Base-by-base conservation (phyloP, 257 asterid species). In the Fraxinus pennsylvanica region DNA sequence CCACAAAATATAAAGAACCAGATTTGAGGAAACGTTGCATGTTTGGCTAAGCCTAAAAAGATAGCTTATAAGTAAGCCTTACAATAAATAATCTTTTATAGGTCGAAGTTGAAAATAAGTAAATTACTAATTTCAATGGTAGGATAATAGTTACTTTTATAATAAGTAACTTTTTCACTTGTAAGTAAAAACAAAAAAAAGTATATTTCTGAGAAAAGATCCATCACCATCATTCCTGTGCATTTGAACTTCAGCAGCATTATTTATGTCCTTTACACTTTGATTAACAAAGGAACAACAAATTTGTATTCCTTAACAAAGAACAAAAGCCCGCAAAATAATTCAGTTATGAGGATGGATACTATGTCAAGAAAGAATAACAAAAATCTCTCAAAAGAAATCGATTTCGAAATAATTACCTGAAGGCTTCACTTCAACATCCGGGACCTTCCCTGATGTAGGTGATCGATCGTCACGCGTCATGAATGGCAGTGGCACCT, bases 401-500 rank as follows among this genome's bases (percentile, higher is more conserved):
- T 89, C 91, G 9, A 89, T 89, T 85, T 89, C 91, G 39, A 83
- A 85, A 90, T 89, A 89, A 85, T 89, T 89, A 68, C 87, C 92
- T 0, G 92, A 80, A 29, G 88, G 88, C 86, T 89, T 89, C 82
- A 89, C 88, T 74, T 89, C 91, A 68, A 89, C 89, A 7, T 85
- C 86, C 14, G 84, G 79, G 73, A 6, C 80, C 86, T 84, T 82
- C 68, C 77, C 85, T 10, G 39, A 80, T 1, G 54, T 7, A 0
- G 81, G 50, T 9, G 77, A 75, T 15, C 79, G 73, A 1, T 21
- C 84, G 1, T 78, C 84, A 0, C 30, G 41, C 82, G 70, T 41
- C 30, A 74, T 61, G 14, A 86, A 86, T 1, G 87, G 89, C 0
- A 76, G 72, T 5, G 91, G 92, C 6, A 87, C 87, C 5, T 87